Base-by-base conservation (phyloP, 805 yeast genomes). In the Monosporozyma yasuniensis region DNA sequence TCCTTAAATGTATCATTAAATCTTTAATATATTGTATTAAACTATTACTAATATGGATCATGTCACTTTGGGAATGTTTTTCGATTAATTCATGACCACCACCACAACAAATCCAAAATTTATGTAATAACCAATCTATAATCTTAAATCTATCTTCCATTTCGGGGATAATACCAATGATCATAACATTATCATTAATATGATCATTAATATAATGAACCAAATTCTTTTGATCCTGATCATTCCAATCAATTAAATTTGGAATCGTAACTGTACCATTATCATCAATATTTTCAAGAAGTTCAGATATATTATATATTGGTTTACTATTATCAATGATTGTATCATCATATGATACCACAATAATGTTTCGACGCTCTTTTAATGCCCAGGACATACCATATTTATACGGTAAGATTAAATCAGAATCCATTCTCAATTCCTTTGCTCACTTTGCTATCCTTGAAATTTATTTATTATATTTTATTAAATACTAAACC, bases 11-110 rank as follows among this genome's bases (percentile, higher is more conserved):
- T 2, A 81, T 70, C 35, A 79, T 67, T 6, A 83, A 70, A 60
- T 82, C 87, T 51, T 79, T 75, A 54, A 80, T 73, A 56, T 81
- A 82, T 9, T 81, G 68, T 41, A 42, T 46, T 10, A 58, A 34
- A 11, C 46, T 41, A 14, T 58, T 47, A 27, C 50, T 49, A 11
- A 54, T 18, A 48, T 52, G 45, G 18, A 45, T 14, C 4, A 16
- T 11, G 41, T 23, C 35, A 25, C 7, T 5, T 8, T 8, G 4
- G 4, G 27, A 25, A 8, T 25, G 27, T 8, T 4, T 25, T 8
- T 25, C 27, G 7, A 25, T 8, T 25, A 8, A 25, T 25, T 43
- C 27, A 4, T n/a, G 14, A 22, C 8, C 22, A 27, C 22, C 22
- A 19, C 18, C 38, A 41, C 63, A 58, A 6, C 64, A 60, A 57